A percentile compares a stretch with the other conserved stretches of the same genome.
Conservation (phyloP, 306 rosid genomes). For the Carpinus viminea region DNA sequence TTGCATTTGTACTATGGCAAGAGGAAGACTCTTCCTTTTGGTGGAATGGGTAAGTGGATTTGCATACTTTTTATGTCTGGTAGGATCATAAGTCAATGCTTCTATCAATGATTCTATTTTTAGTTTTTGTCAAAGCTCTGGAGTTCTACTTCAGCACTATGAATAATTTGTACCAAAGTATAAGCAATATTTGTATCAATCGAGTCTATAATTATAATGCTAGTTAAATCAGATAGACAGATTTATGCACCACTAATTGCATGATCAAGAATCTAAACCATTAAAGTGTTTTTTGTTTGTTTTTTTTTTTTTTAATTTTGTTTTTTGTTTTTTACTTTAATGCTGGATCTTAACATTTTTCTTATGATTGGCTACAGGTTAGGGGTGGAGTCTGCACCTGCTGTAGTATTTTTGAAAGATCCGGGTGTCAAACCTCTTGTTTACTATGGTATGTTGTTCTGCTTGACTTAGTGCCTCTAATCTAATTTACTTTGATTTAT, state of each 20-base stretch:
- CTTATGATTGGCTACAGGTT: constrained; percentile 50
- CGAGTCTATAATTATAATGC: background rate
- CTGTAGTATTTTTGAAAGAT: constrained; percentile 84
- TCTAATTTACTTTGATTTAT: constrained; percentile 15
- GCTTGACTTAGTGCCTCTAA: constrained; percentile 11
- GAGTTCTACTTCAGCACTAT: background rate
- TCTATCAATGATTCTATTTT: background rate
- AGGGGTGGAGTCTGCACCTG: constrained; percentile 91
- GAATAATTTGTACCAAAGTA: background rate
- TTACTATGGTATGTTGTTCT: constrained; percentile 59
- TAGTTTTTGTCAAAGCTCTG: background rate
- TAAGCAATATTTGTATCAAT: too few relatives aligned
- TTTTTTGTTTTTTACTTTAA: background rate
- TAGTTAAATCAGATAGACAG: background rate
- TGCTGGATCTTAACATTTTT: constrained; percentile 8
- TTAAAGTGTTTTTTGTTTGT: background rate
- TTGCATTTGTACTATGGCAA: constrained; percentile 85
- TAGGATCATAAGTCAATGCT: background rate
- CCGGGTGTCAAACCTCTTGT: constrained; percentile 89
- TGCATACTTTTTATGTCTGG: background rate
- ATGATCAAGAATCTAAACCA: constrained; percentile 4
- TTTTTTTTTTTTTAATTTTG: too few relatives aligned
- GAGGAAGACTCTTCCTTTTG: constrained; percentile 88
- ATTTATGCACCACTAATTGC: constrained; percentile 19
- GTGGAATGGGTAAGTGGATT: constrained; percentile 71